A percentile compares a stretch with the other conserved stretches of the same genome.
Evolutionary conservation across 352 stramenopile genomes (phyloP).

Genomic region (Globisporangium nunn): DNA sequence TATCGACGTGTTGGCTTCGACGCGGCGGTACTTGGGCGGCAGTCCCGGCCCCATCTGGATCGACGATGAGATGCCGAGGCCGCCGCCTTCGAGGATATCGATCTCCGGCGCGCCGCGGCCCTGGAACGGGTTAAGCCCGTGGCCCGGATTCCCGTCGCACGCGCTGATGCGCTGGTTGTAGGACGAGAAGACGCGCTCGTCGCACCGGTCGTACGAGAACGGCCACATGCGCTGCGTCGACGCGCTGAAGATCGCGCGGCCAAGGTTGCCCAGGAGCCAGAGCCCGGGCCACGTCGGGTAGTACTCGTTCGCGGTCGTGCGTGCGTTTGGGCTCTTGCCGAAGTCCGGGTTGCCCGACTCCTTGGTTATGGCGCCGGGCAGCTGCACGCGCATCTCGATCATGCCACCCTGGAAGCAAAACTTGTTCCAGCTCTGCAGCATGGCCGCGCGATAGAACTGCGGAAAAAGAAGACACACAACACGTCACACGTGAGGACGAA

Average conservation of each 20-base stretch:
- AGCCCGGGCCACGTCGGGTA: slow-evolving; percentile 91
- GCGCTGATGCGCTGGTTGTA: slow-evolving; percentile 77
- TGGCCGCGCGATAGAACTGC: slow-evolving; percentile 38
- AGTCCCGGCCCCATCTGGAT: slow-evolving; percentile 70
- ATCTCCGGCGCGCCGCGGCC: slow-evolving; percentile 93
- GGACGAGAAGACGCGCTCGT: slow-evolving; percentile 75
- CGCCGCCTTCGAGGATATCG: slow-evolving; percentile 90
- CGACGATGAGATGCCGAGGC: slow-evolving; percentile 57
- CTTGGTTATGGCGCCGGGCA: slow-evolving; percentile 77
- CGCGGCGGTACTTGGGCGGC: slow-evolving; percentile 37
- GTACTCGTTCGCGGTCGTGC: slow-evolving; percentile 21
- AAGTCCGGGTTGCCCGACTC: slow-evolving; percentile 56
- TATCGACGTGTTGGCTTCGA: slow-evolving; percentile 21
- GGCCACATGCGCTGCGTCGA: slow-evolving; percentile 94
- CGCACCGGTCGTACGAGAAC: slow-evolving; percentile 92
- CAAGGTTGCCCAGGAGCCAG: slow-evolving; percentile 95
- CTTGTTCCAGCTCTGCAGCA: slow-evolving; percentile 93
- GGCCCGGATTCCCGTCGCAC: slow-evolving; percentile 89
- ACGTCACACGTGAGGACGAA: too few species aligned
- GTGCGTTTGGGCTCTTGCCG: slow-evolving; percentile 66
- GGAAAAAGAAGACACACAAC: background rate
- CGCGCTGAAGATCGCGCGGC: slow-evolving; percentile 90
- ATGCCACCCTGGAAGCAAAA: slow-evolving; percentile 94
- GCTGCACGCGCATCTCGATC: slow-evolving; percentile 87
- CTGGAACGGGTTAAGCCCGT: slow-evolving; percentile 82